These are phyloP conservation scores for Intubia oerlemansii DNA, from an alignment of 2,329 filamentous ascomycete genomes.

Conservation along the genomic window DNA sequence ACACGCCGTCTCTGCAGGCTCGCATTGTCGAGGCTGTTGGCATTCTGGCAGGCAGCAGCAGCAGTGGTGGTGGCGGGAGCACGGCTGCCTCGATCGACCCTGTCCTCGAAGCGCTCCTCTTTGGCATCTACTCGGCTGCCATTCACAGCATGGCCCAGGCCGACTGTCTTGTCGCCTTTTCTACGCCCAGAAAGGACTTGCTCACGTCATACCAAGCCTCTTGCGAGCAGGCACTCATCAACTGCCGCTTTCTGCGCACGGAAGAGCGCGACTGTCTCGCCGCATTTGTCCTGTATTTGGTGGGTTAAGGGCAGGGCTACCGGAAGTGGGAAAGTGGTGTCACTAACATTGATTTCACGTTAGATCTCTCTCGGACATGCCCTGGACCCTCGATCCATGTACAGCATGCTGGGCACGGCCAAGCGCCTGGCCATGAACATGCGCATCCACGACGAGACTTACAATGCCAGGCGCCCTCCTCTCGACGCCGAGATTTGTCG, in stretches of 20 bases:
- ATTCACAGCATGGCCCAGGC: conserved; percentile 19
- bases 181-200: conserved; percentile 18
- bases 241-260: conserved; percentile 25
- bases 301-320: no score
- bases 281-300: conserved; percentile 32
- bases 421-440: conserved; percentile 36
- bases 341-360: no score
- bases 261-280: conserved; percentile 30
- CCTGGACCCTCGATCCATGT: conserved; percentile 27
- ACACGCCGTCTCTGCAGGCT: conserved; percentile 30
- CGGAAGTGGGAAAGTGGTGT: no score
- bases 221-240: conserved; percentile 30
- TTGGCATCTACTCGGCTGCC: conserved; percentile 26
- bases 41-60: conserved; percentile 17
- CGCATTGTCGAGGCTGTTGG: conserved; percentile 27
- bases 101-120: conserved; percentile 31
- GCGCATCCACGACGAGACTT: conserved; percentile 24
- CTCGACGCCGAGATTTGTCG: conserved; percentile 37
- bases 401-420: conserved; percentile 28
- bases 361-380: conserved; percentile 20
- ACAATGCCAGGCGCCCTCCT: conserved; percentile 14
- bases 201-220: conserved; percentile 22
- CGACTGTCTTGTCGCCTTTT: conserved; percentile 21
- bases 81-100: conserved; percentile 7
- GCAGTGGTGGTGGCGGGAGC: no score